Evolutionary conservation across 169 alveolate genomes (phyloP), one percentile per base, ranked within the genome.

Genomic region (Plasmodium adleri): DNA sequence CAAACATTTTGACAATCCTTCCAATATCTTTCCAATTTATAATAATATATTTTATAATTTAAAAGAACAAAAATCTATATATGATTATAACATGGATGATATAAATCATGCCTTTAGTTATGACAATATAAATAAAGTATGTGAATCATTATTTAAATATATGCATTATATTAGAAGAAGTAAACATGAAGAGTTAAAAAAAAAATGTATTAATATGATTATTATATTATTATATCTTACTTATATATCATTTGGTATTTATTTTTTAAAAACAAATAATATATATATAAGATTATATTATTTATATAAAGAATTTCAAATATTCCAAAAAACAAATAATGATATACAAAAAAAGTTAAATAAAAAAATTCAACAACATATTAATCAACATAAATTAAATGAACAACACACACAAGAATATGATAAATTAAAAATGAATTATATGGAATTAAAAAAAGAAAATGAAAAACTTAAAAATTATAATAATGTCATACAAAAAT

Each of bases 61-160:
- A 13, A n/a, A 22, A 17, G 15, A 24, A 15, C 12, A 39, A 39
- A 56, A 56, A 56, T 56, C n/a, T 1, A 50, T 1, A 17, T 13
- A 54, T 64, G 62, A 66, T 49, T 78, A 78, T 59, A 66, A 47
- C 22, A 28, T 78, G 2, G 89, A 78, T 2, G 89, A 78, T 32
- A 50, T 78, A 8, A 60, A 78, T 3, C 89, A 78, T 5, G 89
- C 89, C 2, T 32, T 78, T 17, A 70, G 20, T 52, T 4, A 49
- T 59, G 89, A 66, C 4, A 78, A 78, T 52, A 58, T 78, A 13
- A 78, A 66, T 6, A 64, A 70, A 66, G 89, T 78, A 22, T 78
- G 89, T 22, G 89, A 26, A 32, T 17, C 28, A 0, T 2, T 78
- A n/a, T 78, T 26, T 28, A 78, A 64, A 50, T 70, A 78, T 15